Conservation (phyloP, 805 yeast species). For the Ogataea minuta region DNA sequence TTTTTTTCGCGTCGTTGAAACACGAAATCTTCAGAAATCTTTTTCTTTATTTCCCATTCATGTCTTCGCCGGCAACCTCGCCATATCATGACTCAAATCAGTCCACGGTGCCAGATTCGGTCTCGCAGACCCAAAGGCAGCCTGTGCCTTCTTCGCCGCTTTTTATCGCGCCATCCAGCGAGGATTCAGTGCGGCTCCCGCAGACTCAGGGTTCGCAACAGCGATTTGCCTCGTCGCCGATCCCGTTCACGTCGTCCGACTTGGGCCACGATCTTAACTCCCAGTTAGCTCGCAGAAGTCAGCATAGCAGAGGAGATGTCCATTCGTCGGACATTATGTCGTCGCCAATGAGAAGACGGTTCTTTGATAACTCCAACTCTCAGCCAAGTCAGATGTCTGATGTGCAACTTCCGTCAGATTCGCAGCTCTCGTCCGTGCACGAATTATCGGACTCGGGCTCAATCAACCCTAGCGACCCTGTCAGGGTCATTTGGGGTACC, state of each 20-base stretch:
- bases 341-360: conserved; percentile 65
- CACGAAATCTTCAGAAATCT: conserved; percentile 6
- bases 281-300: conserved; percentile 40
- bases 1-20: conserved; percentile 9
- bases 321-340: conserved; percentile 65
- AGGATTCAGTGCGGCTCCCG: conserved; percentile 19
- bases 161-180: conserved; percentile 49
- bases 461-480: conserved; percentile 60
- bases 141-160: conserved; percentile 57
- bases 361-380: conserved; percentile 45
- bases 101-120: conserved; percentile 39
- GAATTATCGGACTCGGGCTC: conserved; percentile 28
- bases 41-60: conserved; percentile 8
- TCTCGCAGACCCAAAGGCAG: conserved; percentile 33
- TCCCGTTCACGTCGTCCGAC: conserved; percentile 48
- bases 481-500: conserved; percentile 97
- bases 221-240: conserved; percentile 43
- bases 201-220: conserved; percentile 9
- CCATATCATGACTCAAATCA: conserved; percentile 25
- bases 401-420: conserved; percentile 23
- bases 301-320: conserved; percentile 70
- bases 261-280: conserved; percentile 34
- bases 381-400: conserved; percentile 22
- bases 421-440: conserved; percentile 23
- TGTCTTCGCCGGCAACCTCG: conserved; percentile 32